Evolutionary conservation across 23 red algal genomes (phyloP), one percentile per base, ranked within the genome.

Genomic region (Gracilaria domingensis): DNA sequence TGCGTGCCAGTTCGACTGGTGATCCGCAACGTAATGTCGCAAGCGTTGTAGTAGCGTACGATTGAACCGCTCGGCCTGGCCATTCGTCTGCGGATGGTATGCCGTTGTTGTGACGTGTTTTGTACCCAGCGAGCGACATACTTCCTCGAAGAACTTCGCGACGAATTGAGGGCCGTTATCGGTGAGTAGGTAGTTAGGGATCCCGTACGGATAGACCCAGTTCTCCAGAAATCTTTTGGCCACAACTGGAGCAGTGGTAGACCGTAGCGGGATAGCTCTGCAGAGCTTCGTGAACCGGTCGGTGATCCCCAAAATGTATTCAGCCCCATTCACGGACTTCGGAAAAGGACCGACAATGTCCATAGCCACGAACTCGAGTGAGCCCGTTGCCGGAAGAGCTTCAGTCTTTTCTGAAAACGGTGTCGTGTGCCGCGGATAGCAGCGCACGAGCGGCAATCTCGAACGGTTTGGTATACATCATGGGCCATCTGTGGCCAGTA

Each of bases 331-430:
- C 18, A 54, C 2, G 33, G 73, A 81, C 38, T 84, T 71, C 36
- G 88, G 77, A 18, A 70, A 58, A 0, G 75, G 88, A n/a, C 77
- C 60, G 6, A 72, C 33, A 44, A 92, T 72, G 79, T 92, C 88
- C 55, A 83, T 92, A 3, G 88, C 87, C 38, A 62, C 32, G 25
- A 37, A 82, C 56, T 91, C 55, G 13, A 90, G 40, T 13, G 73
- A 12, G 12, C 24, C 64, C 9, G 73, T n/a, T 13, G 75, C 53
- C 12, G 70, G 72, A 32, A 60, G 8, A 90, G 73, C 56, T 72
- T 80, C 0, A 91, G 59, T 3, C 33, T 25, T 34, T 71, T 59
- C 75, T 30, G 40, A 3, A n/a, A 32, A 0, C 35, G 48, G 9
- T 36, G 12, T 12, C 38, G 58, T 28, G 30, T 58, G 1, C 64